Percentiles rank a stretch among this genome's conserved stretches.
Evolutionary conservation across 805 yeast species (phyloP).

Genomic region (Metschnikowia chrysomelidarum): DNA sequence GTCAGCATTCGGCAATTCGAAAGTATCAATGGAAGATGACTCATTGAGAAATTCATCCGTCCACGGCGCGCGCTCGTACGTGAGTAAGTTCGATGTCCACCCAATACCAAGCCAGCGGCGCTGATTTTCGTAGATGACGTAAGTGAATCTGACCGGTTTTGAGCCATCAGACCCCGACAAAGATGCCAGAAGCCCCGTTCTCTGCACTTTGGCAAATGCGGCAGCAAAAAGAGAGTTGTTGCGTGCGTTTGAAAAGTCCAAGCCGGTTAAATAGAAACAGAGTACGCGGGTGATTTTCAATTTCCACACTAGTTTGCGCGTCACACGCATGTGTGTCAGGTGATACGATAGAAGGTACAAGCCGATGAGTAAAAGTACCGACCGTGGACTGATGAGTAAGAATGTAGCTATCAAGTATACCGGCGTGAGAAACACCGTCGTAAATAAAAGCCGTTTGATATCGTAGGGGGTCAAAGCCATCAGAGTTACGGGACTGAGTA

Average conservation of each 20-base stretch:
- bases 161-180: conserved; percentile 12
- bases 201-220: conserved; percentile 53
- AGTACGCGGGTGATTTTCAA: conserved; percentile 66
- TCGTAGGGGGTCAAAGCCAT: conserved; percentile 75
- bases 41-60: conserved; percentile 94
- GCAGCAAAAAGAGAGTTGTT: conserved; percentile 51
- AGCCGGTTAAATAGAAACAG: conserved; percentile 82
- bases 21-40: conserved; percentile 69
- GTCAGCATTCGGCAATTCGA: conserved; percentile 74
- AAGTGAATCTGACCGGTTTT: conserved; percentile 75
- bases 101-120: conserved; percentile 98
- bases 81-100: conserved; percentile 89
- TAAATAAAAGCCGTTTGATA: conserved; percentile 73
- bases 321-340: conserved; percentile 79
- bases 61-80: conserved; percentile 96
- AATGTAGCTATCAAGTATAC: conserved; percentile 68
- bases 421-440: conserved; percentile 85
- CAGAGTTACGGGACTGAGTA: conserved; percentile 76
- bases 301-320: conserved; percentile 84
- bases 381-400: conserved; percentile 69
- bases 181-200: conserved; percentile 16
- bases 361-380: conserved; percentile 58
- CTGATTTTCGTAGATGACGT: conserved; percentile 91
- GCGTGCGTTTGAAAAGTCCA: conserved; percentile 58
- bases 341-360: conserved; percentile 73